Conservation (phyloP, 2,329 filamentous ascomycete species). For the Cladosporium halotolerans region DNA sequence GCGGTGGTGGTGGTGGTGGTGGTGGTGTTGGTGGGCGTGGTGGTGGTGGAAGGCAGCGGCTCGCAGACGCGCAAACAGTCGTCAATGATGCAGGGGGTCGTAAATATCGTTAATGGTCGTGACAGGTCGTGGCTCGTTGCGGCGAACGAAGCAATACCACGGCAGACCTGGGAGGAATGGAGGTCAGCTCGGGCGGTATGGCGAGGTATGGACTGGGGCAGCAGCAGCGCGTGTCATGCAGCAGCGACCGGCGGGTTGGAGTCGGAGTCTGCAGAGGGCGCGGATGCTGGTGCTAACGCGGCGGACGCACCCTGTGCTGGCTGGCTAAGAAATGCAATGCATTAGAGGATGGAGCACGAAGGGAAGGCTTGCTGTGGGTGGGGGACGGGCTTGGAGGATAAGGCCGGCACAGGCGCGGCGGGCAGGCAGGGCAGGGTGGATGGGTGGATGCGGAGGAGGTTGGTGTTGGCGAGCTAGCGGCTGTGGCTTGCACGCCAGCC, state of each 20-base stretch:
- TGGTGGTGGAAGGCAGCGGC: constrained; percentile 11
- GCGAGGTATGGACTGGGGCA: neutral
- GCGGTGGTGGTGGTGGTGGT: neutral
- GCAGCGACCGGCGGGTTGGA: neutral
- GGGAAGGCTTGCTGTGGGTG: constrained; percentile 21
- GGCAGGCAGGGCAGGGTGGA: neutral
- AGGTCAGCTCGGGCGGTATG: constrained; percentile 1
- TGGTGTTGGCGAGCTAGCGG: constrained; percentile 24
- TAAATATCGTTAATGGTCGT: constrained; percentile 28
- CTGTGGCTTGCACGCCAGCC: constrained; percentile 8
- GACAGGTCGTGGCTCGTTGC: constrained; percentile 28
- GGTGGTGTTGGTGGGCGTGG: too few species aligned
- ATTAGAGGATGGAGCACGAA: constrained; percentile 28
- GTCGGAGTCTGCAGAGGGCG: constrained; percentile 23
- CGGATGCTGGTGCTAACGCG: constrained; percentile 2
- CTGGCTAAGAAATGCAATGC: constrained; percentile 31
- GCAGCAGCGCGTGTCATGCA: constrained; percentile 10
- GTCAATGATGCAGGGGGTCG: constrained; percentile 28
- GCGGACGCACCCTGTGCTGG: constrained; percentile 27
- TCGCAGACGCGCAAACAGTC: constrained; percentile 26
- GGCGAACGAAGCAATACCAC: constrained; percentile 23
- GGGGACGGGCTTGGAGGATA: constrained; percentile 22
- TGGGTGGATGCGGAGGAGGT: constrained; percentile 17
- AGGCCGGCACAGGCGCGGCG: neutral
- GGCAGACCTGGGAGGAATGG: constrained; percentile 6